phyloP scores from a whole-genome alignment of 2,329 filamentous ascomycete genomes.

The Hymenoscyphus repandus region DNA sequence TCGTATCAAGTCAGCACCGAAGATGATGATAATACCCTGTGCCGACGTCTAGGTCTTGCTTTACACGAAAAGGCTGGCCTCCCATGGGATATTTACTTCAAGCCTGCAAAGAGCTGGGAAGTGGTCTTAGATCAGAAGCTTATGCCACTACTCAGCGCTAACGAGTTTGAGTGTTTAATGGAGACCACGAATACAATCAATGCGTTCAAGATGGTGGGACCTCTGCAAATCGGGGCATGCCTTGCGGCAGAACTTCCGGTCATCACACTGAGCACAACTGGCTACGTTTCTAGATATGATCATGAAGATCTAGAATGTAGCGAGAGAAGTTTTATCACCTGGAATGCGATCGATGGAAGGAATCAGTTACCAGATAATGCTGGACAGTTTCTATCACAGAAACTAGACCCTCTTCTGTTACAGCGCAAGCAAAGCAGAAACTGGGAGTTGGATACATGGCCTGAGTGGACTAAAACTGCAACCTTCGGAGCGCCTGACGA shows the following conservation, averaged over 20 bases:
- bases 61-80: not conserved
- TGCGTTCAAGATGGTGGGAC: conserved; percentile 7
- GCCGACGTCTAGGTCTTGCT: conserved; percentile 2
- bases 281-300: conserved; percentile 13
- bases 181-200: conserved; percentile 3
- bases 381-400: conserved; percentile 7
- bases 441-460: conserved; percentile 10
- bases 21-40: not conserved
- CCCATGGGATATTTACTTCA: conserved; percentile 8
- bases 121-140: conserved; percentile 4
- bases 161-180: conserved; percentile 8
- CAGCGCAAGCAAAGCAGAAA: not conserved
- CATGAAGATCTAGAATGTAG: conserved; percentile 9
- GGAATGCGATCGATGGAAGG: conserved; percentile 7
- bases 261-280: conserved; percentile 7
- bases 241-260: conserved; percentile 13
- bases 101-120: conserved; percentile 4
- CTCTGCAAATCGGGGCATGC: conserved; percentile 8
- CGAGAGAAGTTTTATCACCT: conserved; percentile 8
- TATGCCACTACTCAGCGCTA: not conserved
- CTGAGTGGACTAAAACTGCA: conserved; percentile 9
- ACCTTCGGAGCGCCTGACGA: conserved; percentile 11
- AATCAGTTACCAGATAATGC: conserved; percentile 6
- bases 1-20: conserved; percentile 7
- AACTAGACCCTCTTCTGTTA: conserved; percentile 7